These are phyloP conservation scores for Tylopilus sp. DNA, from an alignment of 768 basidiomycete genomes.

Conservation along the genomic window DNA sequence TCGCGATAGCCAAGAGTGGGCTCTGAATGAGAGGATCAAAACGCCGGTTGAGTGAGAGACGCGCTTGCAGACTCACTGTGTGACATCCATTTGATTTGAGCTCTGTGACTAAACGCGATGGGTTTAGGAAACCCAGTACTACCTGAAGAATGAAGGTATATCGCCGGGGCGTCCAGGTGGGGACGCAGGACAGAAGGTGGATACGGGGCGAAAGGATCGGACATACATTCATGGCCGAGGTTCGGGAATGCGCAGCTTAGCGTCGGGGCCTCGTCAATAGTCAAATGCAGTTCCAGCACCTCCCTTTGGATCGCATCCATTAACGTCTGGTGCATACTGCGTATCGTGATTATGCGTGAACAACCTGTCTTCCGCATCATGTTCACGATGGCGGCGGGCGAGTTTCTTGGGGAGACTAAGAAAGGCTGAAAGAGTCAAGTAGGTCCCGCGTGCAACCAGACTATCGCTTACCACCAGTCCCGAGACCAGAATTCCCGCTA, in stretches of 20 bases:
- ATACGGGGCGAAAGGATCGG: neutral
- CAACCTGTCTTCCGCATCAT: slow-evolving; percentile 21
- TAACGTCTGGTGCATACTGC: slow-evolving; percentile 6
- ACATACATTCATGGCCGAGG: neutral
- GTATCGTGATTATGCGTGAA: slow-evolving; percentile 15
- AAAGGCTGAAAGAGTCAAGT: slow-evolving; percentile 19
- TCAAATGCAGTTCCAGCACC: neutral
- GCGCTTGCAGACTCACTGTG: slow-evolving; percentile 24
- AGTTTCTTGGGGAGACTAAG: slow-evolving; percentile 21
- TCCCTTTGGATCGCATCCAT: slow-evolving; percentile 9
- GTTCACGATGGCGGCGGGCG: slow-evolving; percentile 15
- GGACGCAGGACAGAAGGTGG: neutral
- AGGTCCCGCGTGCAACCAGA: neutral
- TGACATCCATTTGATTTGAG: neutral
- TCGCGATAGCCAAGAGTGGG: slow-evolving; percentile 2
- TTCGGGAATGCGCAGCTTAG: slow-evolving; percentile 6
- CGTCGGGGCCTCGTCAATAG: neutral
- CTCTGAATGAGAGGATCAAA: neutral
- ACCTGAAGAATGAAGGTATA: neutral
- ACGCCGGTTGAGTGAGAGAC: neutral
- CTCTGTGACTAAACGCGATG: neutral
- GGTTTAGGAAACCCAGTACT: neutral
- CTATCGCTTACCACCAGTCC: slow-evolving; percentile 26
- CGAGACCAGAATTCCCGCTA: slow-evolving; percentile 26
- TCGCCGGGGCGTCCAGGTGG: neutral